Evolutionary conservation across 352 stramenopile species (phyloP), one percentile per base, ranked within the genome.

Genomic region (Phytophthora colocasiae): DNA sequence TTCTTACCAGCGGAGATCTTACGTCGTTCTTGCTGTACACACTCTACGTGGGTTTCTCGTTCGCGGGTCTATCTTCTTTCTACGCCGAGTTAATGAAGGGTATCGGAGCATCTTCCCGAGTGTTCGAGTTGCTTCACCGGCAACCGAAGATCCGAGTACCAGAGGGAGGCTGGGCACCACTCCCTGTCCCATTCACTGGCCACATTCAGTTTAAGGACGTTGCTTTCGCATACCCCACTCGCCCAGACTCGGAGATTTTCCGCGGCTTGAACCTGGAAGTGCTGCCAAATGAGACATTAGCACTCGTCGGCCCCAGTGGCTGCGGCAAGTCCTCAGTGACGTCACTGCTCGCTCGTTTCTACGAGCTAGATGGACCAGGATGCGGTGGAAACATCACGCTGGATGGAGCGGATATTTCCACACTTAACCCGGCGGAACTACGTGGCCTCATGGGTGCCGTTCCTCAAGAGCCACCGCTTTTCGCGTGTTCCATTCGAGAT

Each of bases 11-110:
- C 24, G 96, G 95, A n/a, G 84, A 95, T 29, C 83, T 98, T 29
- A 97, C 92, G 17, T 95, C 93, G 1, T 98, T 98, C 77, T 68
- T 98, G 56, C 84, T 97, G 58, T 98, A 98, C 71, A 94, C 94
- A 17, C 80, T 98, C 36, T 96, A 97, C 45, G 93, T 98, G 15
- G 93, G 91, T 6, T 88, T 90, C 55, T 92, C 80, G 9, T 89
- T 98, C 34, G 90, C 84, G n/a, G 85, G 86, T 15, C 65, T 99
- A 39, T 98, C 91, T 10, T 93, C 86, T 6, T 97, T 97, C 27
- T 99, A 98, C 71, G 89, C 91, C n/a, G 84, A 91, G 61, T 40
- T 86, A 46, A 97, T 98, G 76, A 97, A 97, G 64, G 90, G 90
- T 11, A 85, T 97, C 15, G 93, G 92, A 41, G 92, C 95, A 2